phyloP scores from a whole-genome alignment of 2,329 filamentous ascomycete genomes.

The Diaporthe sp. region DNA sequence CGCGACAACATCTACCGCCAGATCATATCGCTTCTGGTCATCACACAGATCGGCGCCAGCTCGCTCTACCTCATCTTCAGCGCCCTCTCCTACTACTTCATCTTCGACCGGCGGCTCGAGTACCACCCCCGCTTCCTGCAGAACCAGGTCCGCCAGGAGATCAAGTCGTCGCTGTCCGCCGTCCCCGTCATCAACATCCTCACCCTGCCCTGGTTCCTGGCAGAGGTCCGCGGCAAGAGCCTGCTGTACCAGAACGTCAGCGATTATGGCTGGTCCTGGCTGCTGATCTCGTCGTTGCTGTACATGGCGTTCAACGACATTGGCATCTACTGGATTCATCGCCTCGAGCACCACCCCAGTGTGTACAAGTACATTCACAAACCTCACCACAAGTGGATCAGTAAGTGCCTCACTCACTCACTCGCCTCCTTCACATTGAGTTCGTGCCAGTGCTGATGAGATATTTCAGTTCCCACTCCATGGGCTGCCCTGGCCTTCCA shows the following conservation, averaged over 20 bases:
- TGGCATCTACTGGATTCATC: conserved; percentile 62
- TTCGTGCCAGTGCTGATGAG: conserved; percentile 19
- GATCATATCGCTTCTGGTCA: conserved; percentile 51
- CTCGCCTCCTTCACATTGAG: background rate
- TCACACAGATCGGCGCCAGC: conserved; percentile 54
- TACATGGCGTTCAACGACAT: conserved; percentile 62
- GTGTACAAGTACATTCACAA: conserved; percentile 62
- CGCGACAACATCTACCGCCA: conserved; percentile 58
- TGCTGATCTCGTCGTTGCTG: conserved; percentile 52
- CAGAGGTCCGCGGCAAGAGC: conserved; percentile 61
- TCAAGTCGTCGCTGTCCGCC: conserved; percentile 55
- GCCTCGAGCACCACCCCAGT: conserved; percentile 58
- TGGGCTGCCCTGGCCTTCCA: conserved; percentile 62
- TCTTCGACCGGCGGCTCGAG: conserved; percentile 63
- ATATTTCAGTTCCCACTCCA: conserved; percentile 55
- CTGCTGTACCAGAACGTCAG: conserved; percentile 54
- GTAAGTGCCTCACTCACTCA: conserved; percentile 45
- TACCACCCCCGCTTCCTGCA: conserved; percentile 62
- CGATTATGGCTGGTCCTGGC: conserved; percentile 57
- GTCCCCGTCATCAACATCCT: conserved; percentile 59
- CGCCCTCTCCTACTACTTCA: conserved; percentile 78
- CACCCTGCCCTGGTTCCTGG: conserved; percentile 60
- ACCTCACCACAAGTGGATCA: conserved; percentile 63
- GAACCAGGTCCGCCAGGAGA: conserved; percentile 61
- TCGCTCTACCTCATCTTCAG: conserved; percentile 73